Base-by-base conservation (phyloP, 768 basidiomycete genomes). In the Russula lepida region DNA sequence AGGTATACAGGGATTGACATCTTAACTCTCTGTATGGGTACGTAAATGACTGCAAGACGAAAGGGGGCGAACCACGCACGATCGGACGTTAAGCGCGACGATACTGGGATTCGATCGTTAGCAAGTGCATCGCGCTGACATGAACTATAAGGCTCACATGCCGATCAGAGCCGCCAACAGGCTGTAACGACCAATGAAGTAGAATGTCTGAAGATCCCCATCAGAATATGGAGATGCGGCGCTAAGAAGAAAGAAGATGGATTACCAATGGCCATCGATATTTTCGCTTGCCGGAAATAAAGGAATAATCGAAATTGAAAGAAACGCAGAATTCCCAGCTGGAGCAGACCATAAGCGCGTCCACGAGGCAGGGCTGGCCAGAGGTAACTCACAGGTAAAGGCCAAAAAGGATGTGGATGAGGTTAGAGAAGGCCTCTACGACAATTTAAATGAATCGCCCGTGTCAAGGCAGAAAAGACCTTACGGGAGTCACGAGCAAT, bases 181-280 rank as follows among this genome's bases (percentile, higher is more conserved):
- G 33, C 74, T 59, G 69, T 80, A 80, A 58, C 79, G 76, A 4
- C 75, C 76, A 6, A 72, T 63, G 56, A 80, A 79, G 68, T 80
- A 80, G 61, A 78, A 79, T 30, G 72, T 68, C 78, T 79, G 49
- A 5, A 30, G 5, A n/a, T 27, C 37, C 25, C n/a, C 23, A 7
- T 60, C 21, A 53, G 30, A 15, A 27, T 21, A 25, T 33, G 32
- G 48, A 11, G 4, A 23, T 9, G 49, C 4, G 23, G 27, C 32
- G 19, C 35, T 6, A 37, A 37, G 4, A 37, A 37, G 15, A 25
- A 27, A 9, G 51, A 52, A n/a, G 17, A 23, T 9, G 67, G 69
- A 21, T 33, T 53, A 75, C 77, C 70, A 80, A 62, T 5, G 79
- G 79, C 79, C 79, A 79, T 46, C 77, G 71, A 66, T 78, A 80